Evolutionary conservation across 2,329 filamentous ascomycete genomes (phyloP), one percentile per base, ranked within the genome.

Genomic region (Rutstroemia sp.): DNA sequence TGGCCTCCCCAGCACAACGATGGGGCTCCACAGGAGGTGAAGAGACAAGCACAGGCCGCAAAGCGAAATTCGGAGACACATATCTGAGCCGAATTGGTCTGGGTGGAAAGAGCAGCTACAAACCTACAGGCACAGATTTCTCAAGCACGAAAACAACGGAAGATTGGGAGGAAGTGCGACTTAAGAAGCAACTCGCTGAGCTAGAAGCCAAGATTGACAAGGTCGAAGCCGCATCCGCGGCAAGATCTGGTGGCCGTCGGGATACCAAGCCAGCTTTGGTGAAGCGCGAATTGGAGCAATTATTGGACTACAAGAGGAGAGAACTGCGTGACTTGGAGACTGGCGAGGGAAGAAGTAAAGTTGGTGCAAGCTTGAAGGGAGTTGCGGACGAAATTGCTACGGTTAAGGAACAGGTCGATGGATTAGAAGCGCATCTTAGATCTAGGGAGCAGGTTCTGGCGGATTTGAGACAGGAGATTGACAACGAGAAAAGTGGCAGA

Each of bases 41-140:
- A 51, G 81, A 82, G 62, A 96, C 92, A 0, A 75, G 81, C 38
- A 94, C 90, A 0, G 92, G 92, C 57, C 87, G 89, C 68, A 99
- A 99, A 75, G 87, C 91, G 65, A 96, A 96, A 75, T 99, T 99
- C 69, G 94, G 94, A 63, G 94, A 99, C 71, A 89, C 95, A 61
- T 99, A 97, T 73, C 82, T 99, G 57, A 95, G 89, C 59, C 86
- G 94, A 12, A 79, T 99, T 41, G 94, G 94, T 7, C 78, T 85
- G 5, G 83, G 83, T 19, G 82, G 84, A 52, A 87, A 92, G 67
- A 84, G 86, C 63, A 86, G 82, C 58, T 92, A 94, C 73, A 86
- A 88, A 68, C 82, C 88, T 8, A 78, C 86, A 42, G 94, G 94
- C 25, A 99, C 94, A 1, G 92, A 99, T 74, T 97, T 97, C 70